Conservation (phyloP, 495 filamentous ascomycete genomes). For the Hyaloscypha bicolor region DNA sequence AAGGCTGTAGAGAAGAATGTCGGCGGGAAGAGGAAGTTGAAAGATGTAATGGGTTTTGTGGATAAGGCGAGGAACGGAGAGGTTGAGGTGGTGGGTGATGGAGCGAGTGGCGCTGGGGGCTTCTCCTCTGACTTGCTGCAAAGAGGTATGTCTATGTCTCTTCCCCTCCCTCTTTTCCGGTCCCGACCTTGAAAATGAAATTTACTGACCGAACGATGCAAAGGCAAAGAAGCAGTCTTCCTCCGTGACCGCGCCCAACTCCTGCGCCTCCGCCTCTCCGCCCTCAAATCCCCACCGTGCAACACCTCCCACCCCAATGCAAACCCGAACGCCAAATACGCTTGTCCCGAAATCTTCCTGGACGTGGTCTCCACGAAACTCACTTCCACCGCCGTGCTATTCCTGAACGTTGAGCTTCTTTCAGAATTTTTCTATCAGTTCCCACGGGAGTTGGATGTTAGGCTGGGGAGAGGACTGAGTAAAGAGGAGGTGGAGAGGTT, state of each 20-base stretch:
- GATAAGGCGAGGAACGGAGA: constrained; percentile 86
- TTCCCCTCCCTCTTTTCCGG: not conserved
- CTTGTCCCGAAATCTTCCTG: constrained; percentile 96
- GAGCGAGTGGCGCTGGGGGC: constrained; percentile 82
- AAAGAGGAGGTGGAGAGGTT: constrained; percentile 83
- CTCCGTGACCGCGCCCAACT: constrained; percentile 87
- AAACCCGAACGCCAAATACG: constrained; percentile 82
- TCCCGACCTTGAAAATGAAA: not conserved
- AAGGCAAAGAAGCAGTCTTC: constrained; percentile 90
- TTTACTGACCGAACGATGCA: constrained; percentile 3
- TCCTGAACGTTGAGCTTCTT: constrained; percentile 95
- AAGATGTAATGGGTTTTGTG: constrained; percentile 88
- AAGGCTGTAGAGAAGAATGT: constrained; percentile 74
- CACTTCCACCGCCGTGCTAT: constrained; percentile 90
- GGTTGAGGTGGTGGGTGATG: constrained; percentile 79
- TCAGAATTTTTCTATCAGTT: constrained; percentile 98
- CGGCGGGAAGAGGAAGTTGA: constrained; percentile 79
- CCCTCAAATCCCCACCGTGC: constrained; percentile 79
- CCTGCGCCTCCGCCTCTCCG: constrained; percentile 84
- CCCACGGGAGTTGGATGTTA: constrained; percentile 84
- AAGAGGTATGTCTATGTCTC: constrained; percentile 59
- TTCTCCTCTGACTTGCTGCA: constrained; percentile 82
- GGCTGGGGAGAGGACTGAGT: constrained; percentile 81
- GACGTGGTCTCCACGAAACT: constrained; percentile 96
- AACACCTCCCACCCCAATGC: constrained; percentile 73